Evolutionary conservation across 345 rosid genomes (phyloP).

Genomic region (Pelargonium nanum): DNA sequence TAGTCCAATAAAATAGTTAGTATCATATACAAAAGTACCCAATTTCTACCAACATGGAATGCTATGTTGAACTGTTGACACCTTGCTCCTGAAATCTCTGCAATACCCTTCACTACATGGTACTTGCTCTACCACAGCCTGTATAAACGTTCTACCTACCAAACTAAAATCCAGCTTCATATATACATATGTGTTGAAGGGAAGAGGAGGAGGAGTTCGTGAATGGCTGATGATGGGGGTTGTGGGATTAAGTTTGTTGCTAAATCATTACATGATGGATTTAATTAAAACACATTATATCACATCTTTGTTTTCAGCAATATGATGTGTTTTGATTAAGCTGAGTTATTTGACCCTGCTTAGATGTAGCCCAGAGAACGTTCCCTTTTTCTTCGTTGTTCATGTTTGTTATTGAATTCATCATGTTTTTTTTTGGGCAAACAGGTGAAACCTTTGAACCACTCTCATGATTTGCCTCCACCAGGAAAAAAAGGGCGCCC

Average conservation of each 20-base stretch:
- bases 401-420: neutral
- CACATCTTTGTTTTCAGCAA: neutral
- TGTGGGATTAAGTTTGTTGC: too few relatives aligned
- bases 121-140: neutral
- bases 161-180: neutral
- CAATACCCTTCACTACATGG: too few relatives aligned
- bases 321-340: neutral
- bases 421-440: constrained; percentile 13
- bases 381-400: neutral
- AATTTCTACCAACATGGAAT: neutral
- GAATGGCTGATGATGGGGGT: neutral
- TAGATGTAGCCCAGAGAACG: too few relatives aligned
- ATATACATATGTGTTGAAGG: too few relatives aligned
- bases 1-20: neutral
- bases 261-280: too few relatives aligned
- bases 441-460: constrained; percentile 83
- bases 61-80: neutral
- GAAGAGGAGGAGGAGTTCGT: neutral
- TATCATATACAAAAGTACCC: too few relatives aligned
- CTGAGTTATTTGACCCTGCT: neutral
- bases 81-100: neutral
- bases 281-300: neutral
- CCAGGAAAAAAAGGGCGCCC: constrained; percentile 88
- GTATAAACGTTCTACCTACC: neutral
- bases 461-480: constrained; percentile 80